Evolutionary conservation across 2,329 filamentous ascomycete species (phyloP), one percentile per base, ranked within the genome.

Genomic region (Pseudomassariella vexata): DNA sequence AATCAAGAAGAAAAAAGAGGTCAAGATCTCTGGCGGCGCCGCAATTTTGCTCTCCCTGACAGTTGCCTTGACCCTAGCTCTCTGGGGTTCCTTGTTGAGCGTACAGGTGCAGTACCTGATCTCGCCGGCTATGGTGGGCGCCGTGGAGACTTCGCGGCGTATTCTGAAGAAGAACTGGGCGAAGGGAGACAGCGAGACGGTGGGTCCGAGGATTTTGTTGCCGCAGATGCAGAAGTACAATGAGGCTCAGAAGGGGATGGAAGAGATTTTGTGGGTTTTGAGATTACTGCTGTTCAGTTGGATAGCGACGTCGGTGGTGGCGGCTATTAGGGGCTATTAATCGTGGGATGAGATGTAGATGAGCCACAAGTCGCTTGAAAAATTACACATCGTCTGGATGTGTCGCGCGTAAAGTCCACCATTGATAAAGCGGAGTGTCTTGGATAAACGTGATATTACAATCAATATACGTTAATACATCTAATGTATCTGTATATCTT

Each of bases 1-100:
- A 41, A 47, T 68, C 14, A 48, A 57, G 42, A 59, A 59, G 44
- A 69, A 65, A 3, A 52, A 63, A 30, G 58, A 52, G 0, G 70
- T 64, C 0, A 63, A 67, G 37, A 54, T 55, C 2, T 53, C 55
- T 23, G 61, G 56, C 9, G 58, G 58, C 16, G 23, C 59, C 10
- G 51, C 62, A 9, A 58, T 67, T 41, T 17, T 42, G 19, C 12
- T 36, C 19, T 49, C 46, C 19, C 33, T 47, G 24, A 15, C 39
- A 23, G 39, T 28, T 5, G 40, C 47, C 6, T 30, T 43, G n/a
- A 28, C 42, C 3, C 40, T 51, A 19, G 32, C 29, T 16, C 25
- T 29, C 17, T 23, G 35, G 4, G 42, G 43, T 3, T 22, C 31
- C 3, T 33, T 24, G 8, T 38, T 35, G 23, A 38, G 42, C 14